These are phyloP conservation scores for Cyanidiococcus yangmingshanensis DNA, from an alignment of 23 red algal genomes.

Conservation along the genomic window DNA sequence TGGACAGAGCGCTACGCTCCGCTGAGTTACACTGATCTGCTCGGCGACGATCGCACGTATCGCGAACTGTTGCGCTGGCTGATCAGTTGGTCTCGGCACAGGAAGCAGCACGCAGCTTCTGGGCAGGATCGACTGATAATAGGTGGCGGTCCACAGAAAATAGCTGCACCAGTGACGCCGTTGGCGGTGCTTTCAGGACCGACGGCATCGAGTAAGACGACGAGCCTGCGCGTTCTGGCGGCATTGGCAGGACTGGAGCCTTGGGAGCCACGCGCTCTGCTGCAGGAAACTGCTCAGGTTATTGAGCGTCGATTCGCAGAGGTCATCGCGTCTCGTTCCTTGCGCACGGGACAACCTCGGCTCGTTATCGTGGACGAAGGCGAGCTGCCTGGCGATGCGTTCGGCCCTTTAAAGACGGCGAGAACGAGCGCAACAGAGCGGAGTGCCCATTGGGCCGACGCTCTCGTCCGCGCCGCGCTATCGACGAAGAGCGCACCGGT, in stretches of 20 bases:
- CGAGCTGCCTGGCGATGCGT: neutral
- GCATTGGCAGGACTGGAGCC: neutral
- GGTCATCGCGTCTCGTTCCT: neutral
- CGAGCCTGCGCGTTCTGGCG: neutral
- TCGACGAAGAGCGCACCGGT: neutral
- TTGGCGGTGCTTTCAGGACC: neutral
- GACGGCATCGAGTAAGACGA: neutral
- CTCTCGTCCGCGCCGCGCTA: neutral
- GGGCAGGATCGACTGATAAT: neutral
- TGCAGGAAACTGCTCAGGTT: neutral
- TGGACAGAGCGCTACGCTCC: neutral
- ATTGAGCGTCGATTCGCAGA: neutral
- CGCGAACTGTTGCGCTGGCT: constrained; percentile 8
- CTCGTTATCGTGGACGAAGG: neutral
- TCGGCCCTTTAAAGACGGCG: neutral
- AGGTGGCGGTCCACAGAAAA: neutral
- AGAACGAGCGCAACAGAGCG: neutral
- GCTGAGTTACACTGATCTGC: neutral
- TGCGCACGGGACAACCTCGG: neutral
- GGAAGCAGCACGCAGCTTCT: neutral
- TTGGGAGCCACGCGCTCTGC: neutral
- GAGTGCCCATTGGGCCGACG: neutral
- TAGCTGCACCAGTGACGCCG: neutral
- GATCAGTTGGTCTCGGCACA: neutral
- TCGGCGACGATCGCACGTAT: constrained; percentile 5